Evolutionary conservation across 73 alveolate species (phyloP), one percentile per base, ranked within the genome.

Genomic region (Strombidium stylifer): DNA sequence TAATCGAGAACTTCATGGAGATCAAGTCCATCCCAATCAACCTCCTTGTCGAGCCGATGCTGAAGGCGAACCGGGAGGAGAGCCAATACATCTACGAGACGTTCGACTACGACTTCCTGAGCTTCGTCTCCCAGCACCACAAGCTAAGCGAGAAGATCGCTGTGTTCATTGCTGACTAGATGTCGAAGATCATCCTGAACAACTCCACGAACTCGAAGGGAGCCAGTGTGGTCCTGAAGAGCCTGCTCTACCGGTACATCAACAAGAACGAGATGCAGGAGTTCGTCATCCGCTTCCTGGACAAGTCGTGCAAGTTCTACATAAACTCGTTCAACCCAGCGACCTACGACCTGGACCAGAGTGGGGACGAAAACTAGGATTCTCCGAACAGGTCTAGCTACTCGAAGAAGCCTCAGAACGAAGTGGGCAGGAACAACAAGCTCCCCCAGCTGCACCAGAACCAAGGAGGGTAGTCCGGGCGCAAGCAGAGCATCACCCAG

Each of bases 61-160:
- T 93, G 0, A 94, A 93, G 73, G 93, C 92, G 69, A 72, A 86
- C 10, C 81, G 86, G 37, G 94, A 91, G 49, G 96, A 82, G 20
- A 83, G 73, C 20, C 60, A 96, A 19, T 96, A 84, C 81, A 75
- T 76, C 76, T 89, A 89, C 61, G 89, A 96, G 71, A 79, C 89
- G 36, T 81, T 91, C 70, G 99, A 96, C 87, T 84, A 93, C 71
- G 87, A 89, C 31, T 96, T 96, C 78, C 89, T 96, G 56, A 77
- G 87, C 20, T 73, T 78, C 35, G 57, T 96, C 6, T 94, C 99
- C 16, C 77, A 91, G 74, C 97, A 96, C 83, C 93, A 95, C 15
- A 88, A 96, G 60, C 84, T 88, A 46, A 82, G 86, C 61, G 90
- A 93, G 10, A 86, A 91, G 79, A 91, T 91, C 67, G 98, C 97